Evolutionary conservation across 305 asterid species (phyloP), one percentile per base, ranked within the genome.

Genomic region (Fraxinus paxiana): DNA sequence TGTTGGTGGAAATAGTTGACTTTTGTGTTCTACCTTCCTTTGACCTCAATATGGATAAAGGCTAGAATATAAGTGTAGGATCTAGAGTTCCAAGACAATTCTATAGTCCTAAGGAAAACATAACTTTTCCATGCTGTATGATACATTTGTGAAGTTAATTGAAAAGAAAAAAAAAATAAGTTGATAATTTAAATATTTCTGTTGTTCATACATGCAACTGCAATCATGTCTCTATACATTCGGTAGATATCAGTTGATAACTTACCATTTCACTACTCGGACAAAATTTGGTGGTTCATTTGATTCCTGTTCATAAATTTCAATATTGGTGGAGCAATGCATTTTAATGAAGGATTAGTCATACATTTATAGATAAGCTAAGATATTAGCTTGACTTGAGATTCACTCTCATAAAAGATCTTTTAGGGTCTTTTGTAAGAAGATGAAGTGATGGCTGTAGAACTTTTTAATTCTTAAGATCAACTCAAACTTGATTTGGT

Each of bases 401-500:
- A 54, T 54, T 54, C 28, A 5, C 61, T 51, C 61, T 4, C 9
- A 18, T 17, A 54, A 54, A 54, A 54, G 2, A 54, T 54, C 65
- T 54, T 54, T 54, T 54, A 18, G 65, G 65, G 65, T 54, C 10
- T 17, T 54, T 54, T 54, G 65, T 54, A 54, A 54, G 65, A 54
- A 17, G 24, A 18, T 54, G 26, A 54, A 54, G 26, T 54, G 41
- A 38, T 79, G 81, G 73, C 34, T 56, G 41, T 70, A 2, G 38
- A 75, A 75, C 74, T 24, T 85, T 78, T 43, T 20, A n/a, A 35
- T 75, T 79, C 54, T 76, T 70, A 13, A 26, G 43, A 22, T 34
- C 33, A 37, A 28, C 12, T 51, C 48, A 69, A 79, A 51, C 81
- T 75, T 56, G 17, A 70, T 69, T 46, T n/a, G 20, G n/a, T 5